Evolutionary conservation across 2,329 filamentous ascomycete species (phyloP).

Genomic region (Drechslerella coelobrocha): DNA sequence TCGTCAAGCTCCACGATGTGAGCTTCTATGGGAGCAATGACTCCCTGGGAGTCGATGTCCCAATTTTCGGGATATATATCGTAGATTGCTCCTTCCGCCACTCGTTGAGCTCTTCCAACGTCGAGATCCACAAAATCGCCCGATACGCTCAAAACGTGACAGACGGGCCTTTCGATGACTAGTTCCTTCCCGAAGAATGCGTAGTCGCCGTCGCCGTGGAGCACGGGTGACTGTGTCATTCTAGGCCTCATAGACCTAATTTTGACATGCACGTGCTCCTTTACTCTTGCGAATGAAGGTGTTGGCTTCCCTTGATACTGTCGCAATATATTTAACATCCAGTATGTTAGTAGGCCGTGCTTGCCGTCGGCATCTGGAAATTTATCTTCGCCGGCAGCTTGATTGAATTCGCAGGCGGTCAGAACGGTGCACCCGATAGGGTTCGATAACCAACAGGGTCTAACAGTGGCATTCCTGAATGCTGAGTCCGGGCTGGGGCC

Average conservation of each 20-base stretch:
- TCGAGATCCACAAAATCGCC: conserved; percentile 20
- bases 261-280: conserved; percentile 9
- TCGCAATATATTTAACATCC: conserved; percentile 16
- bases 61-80: conserved; percentile 1
- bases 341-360: conserved; percentile 25
- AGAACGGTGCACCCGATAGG: conserved; percentile 38
- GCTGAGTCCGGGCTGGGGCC: neutral
- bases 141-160: conserved; percentile 4
- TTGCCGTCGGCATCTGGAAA: neutral
- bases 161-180: conserved; percentile 25
- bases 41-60: too few species aligned
- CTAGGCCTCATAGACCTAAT: neutral
- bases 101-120: conserved; percentile 35
- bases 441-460: conserved; percentile 23
- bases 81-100: conserved; percentile 18
- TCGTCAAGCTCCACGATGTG: neutral
- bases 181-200: conserved; percentile 32
- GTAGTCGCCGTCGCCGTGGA: conserved; percentile 34
- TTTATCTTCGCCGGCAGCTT: conserved; percentile 18
- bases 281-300: conserved; percentile 4
- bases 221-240: conserved; percentile 24
- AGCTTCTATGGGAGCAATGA: neutral
- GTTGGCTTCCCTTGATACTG: conserved; percentile 1
- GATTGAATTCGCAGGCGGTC: conserved; percentile 29
- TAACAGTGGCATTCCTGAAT: conserved; percentile 10